Conservation (phyloP, 148 eudicot species). For the Polygonum aviculare region DNA sequence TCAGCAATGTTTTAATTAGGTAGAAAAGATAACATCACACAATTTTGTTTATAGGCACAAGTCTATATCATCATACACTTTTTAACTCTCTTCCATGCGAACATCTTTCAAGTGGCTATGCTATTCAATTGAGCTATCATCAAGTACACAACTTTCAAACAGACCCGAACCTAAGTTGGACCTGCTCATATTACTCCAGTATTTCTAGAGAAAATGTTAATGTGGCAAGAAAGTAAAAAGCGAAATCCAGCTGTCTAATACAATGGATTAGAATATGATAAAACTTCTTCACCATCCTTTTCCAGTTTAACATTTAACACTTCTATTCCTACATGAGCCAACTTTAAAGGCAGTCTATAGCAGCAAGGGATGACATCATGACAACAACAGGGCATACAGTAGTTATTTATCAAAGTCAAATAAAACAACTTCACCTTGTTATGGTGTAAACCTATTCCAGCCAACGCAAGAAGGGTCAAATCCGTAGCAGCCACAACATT, state of each 20-base stretch:
- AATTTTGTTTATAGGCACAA: neutral
- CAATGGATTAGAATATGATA: neutral
- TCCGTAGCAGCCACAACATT: conserved; percentile 99
- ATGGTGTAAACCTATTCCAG: conserved; percentile 88
- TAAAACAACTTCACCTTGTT: conserved; percentile 46
- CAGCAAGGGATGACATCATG: neutral
- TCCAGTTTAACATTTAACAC: neutral
- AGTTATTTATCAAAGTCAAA: neutral
- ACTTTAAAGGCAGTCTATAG: neutral
- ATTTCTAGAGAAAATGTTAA: neutral
- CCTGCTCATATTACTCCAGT: neutral
- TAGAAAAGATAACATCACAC: neutral
- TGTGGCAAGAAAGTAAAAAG: neutral
- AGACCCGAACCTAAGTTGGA: neutral
- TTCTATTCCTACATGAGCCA: neutral
- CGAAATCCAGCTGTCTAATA: neutral
- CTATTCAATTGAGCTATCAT: neutral
- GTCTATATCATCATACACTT: neutral
- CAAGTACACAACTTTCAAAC: neutral
- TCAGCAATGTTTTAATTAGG: neutral
- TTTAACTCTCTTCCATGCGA: neutral
- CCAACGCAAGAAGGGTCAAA: conserved; percentile 78
- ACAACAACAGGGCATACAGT: neutral
- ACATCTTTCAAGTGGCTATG: neutral
- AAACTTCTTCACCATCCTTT: neutral